phyloP scores from a whole-genome alignment of 73 alveolate genomes.

The Blepharisma japonicum region DNA sequence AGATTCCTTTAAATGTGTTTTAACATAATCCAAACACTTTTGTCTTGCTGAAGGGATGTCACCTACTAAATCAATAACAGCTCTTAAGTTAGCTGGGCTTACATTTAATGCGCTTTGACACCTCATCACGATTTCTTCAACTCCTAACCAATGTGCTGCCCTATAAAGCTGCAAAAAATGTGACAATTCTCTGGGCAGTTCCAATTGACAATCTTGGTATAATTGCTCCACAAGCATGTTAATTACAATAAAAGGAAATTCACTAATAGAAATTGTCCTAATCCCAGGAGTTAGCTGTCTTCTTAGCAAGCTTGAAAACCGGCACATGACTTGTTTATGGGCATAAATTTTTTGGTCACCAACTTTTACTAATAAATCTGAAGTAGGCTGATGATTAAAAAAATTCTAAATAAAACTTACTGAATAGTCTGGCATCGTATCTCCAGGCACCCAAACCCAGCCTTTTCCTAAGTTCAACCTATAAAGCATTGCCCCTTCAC shows the following conservation, averaged over 20 bases:
- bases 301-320: neutral
- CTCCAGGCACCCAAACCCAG: constrained; percentile 15
- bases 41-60: constrained; percentile 8
- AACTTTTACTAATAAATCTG: constrained; percentile 8
- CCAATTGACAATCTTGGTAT: constrained; percentile 1
- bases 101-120: neutral
- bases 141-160: constrained; percentile 22
- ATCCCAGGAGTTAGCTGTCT: constrained; percentile 19
- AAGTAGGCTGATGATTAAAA: constrained; percentile 9
- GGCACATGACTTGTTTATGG: neutral
- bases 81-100: neutral
- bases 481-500: neutral
- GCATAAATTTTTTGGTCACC: constrained; percentile 5
- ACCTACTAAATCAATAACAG: neutral
- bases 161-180: constrained; percentile 9
- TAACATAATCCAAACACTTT: constrained; percentile 17
- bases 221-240: constrained; percentile 1
- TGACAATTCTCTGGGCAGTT: neutral
- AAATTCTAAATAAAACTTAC: constrained; percentile 1
- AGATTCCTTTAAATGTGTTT: constrained; percentile 8
- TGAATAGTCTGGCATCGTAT: constrained; percentile 14
- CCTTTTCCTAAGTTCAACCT: constrained; percentile 16
- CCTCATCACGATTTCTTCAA: constrained; percentile 9
- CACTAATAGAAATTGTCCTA: constrained; percentile 2
- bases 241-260: constrained; percentile 14